A percentile compares a stretch with the other conserved stretches of the same genome.
Conservation (phyloP, 2,329 filamentous ascomycete species). For the Cephalotrichum gorgonifer region DNA sequence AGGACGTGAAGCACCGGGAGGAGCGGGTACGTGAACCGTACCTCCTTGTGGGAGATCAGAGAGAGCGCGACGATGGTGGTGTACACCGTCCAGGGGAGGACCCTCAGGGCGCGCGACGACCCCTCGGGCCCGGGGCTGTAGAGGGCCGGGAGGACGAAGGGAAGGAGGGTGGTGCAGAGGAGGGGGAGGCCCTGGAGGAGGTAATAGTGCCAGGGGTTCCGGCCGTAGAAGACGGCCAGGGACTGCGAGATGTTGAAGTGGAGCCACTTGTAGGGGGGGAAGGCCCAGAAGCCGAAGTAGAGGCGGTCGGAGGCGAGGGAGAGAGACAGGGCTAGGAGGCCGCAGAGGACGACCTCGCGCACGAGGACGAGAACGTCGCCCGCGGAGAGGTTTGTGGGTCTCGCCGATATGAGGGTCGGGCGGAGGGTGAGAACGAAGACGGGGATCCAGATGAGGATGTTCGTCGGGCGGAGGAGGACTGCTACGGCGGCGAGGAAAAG, state of each 20-base stretch:
- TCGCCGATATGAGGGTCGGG: constrained; percentile 14
- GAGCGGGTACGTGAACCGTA: constrained; percentile 91
- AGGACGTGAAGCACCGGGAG: constrained; percentile 79
- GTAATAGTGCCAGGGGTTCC: constrained; percentile 88
- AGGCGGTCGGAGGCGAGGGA: constrained; percentile 61
- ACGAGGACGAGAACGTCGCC: constrained; percentile 41
- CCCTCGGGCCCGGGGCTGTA: constrained; percentile 25
- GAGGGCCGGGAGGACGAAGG: constrained; percentile 60
- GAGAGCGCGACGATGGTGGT: constrained; percentile 57
- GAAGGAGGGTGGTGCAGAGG: constrained; percentile 71
- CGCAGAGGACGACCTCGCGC: constrained; percentile 56
- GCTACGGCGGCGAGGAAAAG: constrained; percentile 70
- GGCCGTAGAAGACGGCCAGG: constrained; percentile 85
- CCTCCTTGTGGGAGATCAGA: constrained; percentile 86
- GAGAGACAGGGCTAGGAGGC: constrained; percentile 46
- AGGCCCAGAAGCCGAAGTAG: constrained; percentile 79
- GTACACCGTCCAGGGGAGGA: constrained; percentile 46
- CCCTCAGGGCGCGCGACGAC: constrained; percentile 20
- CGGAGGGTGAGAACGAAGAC: constrained; percentile 42
- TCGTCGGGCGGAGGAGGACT: constrained; percentile 81
- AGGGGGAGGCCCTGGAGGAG: constrained; percentile 81
- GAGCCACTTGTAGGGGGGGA: constrained; percentile 79
- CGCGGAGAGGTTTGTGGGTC: constrained; percentile 21
- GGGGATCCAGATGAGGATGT: constrained; percentile 72
- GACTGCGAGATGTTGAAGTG: constrained; percentile 85